Evolutionary conservation across 371 early-diverging fungal genomes (phyloP), one percentile per base, ranked within the genome.

Genomic region (Dinochytrium kinnereticum): DNA sequence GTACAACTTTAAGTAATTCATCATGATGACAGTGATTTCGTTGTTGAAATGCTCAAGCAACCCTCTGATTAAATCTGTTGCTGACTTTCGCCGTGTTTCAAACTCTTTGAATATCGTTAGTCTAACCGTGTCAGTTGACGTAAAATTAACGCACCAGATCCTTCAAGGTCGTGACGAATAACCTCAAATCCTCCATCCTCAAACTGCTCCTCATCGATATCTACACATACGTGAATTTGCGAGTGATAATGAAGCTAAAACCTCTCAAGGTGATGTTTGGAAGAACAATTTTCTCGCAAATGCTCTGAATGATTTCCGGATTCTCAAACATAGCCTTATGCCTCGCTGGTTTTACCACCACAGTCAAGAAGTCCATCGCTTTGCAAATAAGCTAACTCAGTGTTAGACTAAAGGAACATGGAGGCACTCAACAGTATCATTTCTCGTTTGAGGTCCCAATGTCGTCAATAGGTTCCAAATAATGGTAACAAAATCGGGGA

Each of bases 161-260:
- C 95, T 79, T 98, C 98, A n/a, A 98, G 76, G 80, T 98, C 98
- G 68, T 95, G 86, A 26, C 95, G 88, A 75, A 97, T 93, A 78
- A 90, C 97, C 65, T 94, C 96, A 73, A 97, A 91, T 5, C 97
- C 96, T 59, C 97, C 97, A 77, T 98, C 98, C 77, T 97, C 96
- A 81, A 97, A 97, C 68, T 95, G 77, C 73, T 98, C 98, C 82
- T 94, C 94, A 76, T 99, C 99, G 10, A 89, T 81, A 68, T 90
- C 94, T 92, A 61, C 51, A n/a, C 26, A 24, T n/a, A 51, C 26
- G 67, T 39, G 26, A 33, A 31, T 59, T 2, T 21, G 28, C 24
- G 34, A 26, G 31, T 40, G 24, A 72, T 31, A 26, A 13, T 13
- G 17, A 7, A 28, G 19, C 5, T 66, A 79, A 55, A 82, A 91